Evolutionary conservation across 805 yeast species (phyloP).

Genomic region (Wickerhamiella kurtzmanii): DNA sequence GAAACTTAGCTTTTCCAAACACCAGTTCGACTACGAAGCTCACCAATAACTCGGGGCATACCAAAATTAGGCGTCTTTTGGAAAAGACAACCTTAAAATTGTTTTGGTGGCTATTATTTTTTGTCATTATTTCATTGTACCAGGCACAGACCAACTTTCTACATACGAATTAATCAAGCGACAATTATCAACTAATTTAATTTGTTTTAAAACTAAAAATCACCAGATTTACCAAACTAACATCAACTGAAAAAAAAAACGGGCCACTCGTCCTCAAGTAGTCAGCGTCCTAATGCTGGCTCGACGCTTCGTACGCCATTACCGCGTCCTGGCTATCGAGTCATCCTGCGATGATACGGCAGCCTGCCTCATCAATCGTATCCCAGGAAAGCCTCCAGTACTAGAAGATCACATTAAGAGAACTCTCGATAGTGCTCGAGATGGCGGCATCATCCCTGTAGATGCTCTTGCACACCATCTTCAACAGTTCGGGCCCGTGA

Average conservation of each 20-base stretch:
- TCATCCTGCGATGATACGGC: slow-evolving; percentile 94
- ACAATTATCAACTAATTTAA: not conserved
- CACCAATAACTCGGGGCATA: too few species aligned
- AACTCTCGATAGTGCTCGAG: slow-evolving; percentile 50
- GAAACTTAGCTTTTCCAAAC: too few species aligned
- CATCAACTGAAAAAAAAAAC: not conserved
- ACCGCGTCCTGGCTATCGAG: slow-evolving; percentile 73
- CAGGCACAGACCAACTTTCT: too few species aligned
- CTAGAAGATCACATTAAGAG: slow-evolving; percentile 46
- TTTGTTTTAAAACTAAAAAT: not conserved
- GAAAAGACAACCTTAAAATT: not conserved
- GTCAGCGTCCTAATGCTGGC: not conserved
- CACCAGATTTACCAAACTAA: too few species aligned
- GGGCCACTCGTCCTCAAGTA: too few species aligned
- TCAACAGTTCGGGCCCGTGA: slow-evolving; percentile 37
- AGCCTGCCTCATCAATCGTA: slow-evolving; percentile 58
- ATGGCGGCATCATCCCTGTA: slow-evolving; percentile 83
- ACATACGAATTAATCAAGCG: too few species aligned
- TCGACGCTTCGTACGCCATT: slow-evolving; percentile 19
- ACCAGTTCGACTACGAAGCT: too few species aligned
- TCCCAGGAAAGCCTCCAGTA: slow-evolving; percentile 29
- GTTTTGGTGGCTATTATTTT: too few species aligned
- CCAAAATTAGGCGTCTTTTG: not conserved
- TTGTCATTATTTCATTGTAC: too few species aligned
- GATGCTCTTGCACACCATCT: slow-evolving; percentile 76